phyloP scores from a whole-genome alignment of 441 rosid species.

The Euphorbia corollata region DNA sequence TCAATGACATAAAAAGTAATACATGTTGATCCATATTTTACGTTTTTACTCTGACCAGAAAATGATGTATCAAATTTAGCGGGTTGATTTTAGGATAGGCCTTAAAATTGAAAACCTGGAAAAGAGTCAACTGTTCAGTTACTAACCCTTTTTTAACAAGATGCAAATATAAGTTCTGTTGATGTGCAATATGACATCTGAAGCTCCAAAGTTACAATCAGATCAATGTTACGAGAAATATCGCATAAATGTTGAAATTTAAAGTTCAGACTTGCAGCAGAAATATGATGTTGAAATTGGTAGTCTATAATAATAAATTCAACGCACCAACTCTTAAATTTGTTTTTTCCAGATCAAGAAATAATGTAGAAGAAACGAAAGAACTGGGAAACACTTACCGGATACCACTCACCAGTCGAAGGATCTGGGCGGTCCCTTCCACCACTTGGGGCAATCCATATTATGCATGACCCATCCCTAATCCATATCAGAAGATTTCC shows the following conservation, averaged over 20 bases:
- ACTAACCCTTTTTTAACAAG: neutral
- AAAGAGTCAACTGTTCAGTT: neutral
- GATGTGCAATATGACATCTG: neutral
- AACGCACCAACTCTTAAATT: neutral
- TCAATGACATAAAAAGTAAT: too few relatives aligned
- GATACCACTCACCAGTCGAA: slow-evolving; percentile 67
- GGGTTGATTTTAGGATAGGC: neutral
- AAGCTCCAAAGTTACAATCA: slow-evolving; percentile 7
- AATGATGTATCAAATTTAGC: neutral
- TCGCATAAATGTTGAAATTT: neutral
- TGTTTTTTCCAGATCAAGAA: neutral
- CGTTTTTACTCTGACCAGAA: too few relatives aligned
- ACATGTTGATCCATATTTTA: too few relatives aligned
- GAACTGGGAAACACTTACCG: slow-evolving; percentile 44
- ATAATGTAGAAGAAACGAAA: neutral
- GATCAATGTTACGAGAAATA: too few relatives aligned
- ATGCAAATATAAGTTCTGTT: neutral
- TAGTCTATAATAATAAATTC: neutral
- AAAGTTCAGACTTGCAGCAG: neutral
- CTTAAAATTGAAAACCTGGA: too few relatives aligned
- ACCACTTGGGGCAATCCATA: slow-evolving; percentile 98
- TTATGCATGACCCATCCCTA: slow-evolving; percentile 74
- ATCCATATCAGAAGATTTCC: slow-evolving; percentile 13
- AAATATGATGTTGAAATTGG: slow-evolving; percentile 3
- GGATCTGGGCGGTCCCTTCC: slow-evolving; percentile 97